Conservation (phyloP, 2,329 filamentous ascomycete genomes). For the Plectosphaerella plurivora region DNA sequence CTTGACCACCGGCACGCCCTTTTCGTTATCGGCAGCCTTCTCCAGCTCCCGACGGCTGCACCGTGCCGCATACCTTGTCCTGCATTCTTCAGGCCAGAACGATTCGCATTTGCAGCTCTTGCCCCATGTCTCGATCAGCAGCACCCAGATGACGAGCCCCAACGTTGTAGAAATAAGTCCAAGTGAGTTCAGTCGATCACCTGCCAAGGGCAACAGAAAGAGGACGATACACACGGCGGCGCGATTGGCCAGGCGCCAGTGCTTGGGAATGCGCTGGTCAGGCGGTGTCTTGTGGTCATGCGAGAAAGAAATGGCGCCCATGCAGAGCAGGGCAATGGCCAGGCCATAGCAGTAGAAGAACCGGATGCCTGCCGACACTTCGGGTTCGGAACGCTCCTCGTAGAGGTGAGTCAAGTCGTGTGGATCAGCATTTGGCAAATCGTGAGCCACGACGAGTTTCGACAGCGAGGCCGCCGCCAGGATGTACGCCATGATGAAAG, state of each 20-base stretch:
- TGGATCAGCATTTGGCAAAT: conserved; percentile 41
- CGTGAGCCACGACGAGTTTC: conserved; percentile 54
- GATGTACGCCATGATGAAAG: conserved; percentile 60
- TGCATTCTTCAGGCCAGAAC: conserved; percentile 34
- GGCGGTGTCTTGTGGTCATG: conserved; percentile 52
- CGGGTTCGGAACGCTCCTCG: conserved; percentile 38
- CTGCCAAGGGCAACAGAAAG: conserved; percentile 48
- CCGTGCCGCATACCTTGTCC: conserved; percentile 34
- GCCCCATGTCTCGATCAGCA: conserved; percentile 45
- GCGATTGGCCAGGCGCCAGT: conserved; percentile 46
- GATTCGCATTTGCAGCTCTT: conserved; percentile 38
- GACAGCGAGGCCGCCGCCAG: conserved; percentile 54
- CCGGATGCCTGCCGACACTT: conserved; percentile 48
- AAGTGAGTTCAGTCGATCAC: conserved; percentile 36
- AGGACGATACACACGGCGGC: conserved; percentile 44
- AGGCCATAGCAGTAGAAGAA: conserved; percentile 64
- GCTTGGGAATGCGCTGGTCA: conserved; percentile 43
- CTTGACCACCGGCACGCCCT: conserved; percentile 15
- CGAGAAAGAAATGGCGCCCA: conserved; percentile 48
- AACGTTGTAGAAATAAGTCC: conserved; percentile 40
- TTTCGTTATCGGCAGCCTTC: conserved; percentile 16
- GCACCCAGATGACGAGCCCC: conserved; percentile 37
- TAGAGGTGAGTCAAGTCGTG: conserved; percentile 48
- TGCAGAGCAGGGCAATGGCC: conserved; percentile 48
- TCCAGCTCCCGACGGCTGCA: conserved; percentile 34